phyloP scores from a whole-genome alignment of 495 filamentous ascomycete species.

The Jackrogersella multiformis region DNA sequence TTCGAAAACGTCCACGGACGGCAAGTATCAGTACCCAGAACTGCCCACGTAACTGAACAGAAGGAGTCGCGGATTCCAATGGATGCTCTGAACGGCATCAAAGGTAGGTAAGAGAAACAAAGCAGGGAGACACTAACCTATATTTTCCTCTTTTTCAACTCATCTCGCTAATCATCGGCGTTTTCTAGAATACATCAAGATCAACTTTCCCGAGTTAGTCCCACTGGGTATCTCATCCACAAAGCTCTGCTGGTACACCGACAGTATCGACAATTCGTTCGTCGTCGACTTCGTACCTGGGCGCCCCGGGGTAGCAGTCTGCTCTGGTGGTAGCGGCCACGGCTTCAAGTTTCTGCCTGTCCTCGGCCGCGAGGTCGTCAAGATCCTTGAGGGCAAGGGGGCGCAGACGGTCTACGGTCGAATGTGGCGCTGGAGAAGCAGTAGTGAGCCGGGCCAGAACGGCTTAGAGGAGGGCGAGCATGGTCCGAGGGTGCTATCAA shows the following conservation, averaged over 20 bases:
- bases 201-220: constrained; percentile 51
- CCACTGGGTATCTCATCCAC: constrained; percentile 55
- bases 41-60: constrained; percentile 39
- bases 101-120: constrained; percentile 37
- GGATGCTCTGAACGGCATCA: constrained; percentile 44
- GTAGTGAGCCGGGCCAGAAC: constrained; percentile 35
- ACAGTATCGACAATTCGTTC: constrained; percentile 67
- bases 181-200: constrained; percentile 35
- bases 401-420: constrained; percentile 39
- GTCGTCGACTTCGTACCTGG: constrained; percentile 73
- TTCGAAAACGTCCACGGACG: constrained; percentile 29
- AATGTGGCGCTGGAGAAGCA: constrained; percentile 48
- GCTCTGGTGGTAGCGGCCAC: constrained; percentile 81
- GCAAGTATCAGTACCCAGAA: constrained; percentile 39
- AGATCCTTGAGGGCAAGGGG: constrained; percentile 49
- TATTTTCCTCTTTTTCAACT: neutral
- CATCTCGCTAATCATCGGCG: neutral
- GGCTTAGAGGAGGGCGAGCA: constrained; percentile 49
- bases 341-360: constrained; percentile 83
- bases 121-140: constrained; percentile 16
- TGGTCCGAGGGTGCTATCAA: constrained; percentile 43
- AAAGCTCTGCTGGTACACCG: constrained; percentile 81
- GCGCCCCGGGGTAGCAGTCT: constrained; percentile 69
- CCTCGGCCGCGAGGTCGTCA: constrained; percentile 75
- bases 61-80: constrained; percentile 50